Base-by-base conservation (phyloP, 2,329 filamentous ascomycete genomes). In the Samsoniella hepiali region DNA sequence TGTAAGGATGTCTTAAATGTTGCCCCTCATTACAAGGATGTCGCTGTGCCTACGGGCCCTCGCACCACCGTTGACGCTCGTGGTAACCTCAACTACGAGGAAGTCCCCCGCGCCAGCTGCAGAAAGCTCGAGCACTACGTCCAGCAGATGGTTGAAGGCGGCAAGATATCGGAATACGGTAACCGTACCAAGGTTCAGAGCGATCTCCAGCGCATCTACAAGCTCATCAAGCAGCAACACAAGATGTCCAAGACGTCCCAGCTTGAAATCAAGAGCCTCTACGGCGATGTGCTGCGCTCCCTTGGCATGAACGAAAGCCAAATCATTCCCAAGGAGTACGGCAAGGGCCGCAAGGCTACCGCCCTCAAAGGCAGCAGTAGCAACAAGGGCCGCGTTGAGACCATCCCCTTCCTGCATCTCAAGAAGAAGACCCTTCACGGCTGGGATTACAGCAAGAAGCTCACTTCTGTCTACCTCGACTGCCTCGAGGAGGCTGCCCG, bases 401-500 rank as follows among this genome's bases (percentile, higher is more conserved):
- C 95, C 22, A 96, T 99, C 69, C 95, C 95, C 40, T 99, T 99
- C 87, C 81, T 99, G 60, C 95, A 99, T 76, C 82, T 99, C 64
- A 97, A 97, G 86, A 91, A 92, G 77, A 96, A 96, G 79, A 88
- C 91, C 61, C 87, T 93, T 66, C 90, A 97, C 72, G 94, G 94
- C 66, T 99, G 95, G 95, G 93, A 98, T 73, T 99, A 98, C 82
- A 98, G 92, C 87, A 99, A 98, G 85, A 97, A 96, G 82, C 86
- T 99, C 64, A 98, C 95, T 31, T 91, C 91, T 63, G 78, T 93
- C 69, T 99, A 99, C 75, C 86, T 99, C 40, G 92, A 97, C 74
- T 93, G 92, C 66, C 80, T 99, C 38, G 93, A 97, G 79, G 86
- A 93, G 67, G 93, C 93, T 68, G 95, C 95, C 68, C 90, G 88